A percentile compares a stretch with the other conserved stretches of the same genome.
phyloP scores from a whole-genome alignment of 768 basidiomycete species.

The Boletus rubescentipes region DNA sequence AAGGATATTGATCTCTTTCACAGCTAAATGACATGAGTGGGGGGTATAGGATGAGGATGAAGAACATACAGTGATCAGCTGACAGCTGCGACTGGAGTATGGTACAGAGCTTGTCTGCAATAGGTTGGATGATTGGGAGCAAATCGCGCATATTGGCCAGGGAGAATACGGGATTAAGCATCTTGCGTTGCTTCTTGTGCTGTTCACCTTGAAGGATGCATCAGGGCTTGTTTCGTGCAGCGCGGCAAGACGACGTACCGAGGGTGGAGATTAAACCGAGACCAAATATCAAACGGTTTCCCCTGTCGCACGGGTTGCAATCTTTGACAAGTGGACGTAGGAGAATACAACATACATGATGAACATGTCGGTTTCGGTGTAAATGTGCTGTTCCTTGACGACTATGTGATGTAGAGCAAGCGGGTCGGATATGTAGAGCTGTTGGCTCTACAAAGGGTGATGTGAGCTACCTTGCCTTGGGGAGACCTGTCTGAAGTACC shows the following conservation, averaged over 20 bases:
- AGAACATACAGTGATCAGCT: conserved; percentile 21
- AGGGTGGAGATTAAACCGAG: conserved; percentile 38
- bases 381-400: conserved; percentile 37
- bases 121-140: conserved; percentile 33
- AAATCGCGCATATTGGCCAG: conserved; percentile 30
- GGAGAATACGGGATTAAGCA: conserved; percentile 36
- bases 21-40: conserved; percentile 14
- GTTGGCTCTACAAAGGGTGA: conserved; percentile 15
- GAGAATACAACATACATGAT: conserved; percentile 23
- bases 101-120: conserved; percentile 28
- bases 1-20: conserved; percentile 33
- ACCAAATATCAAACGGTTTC: conserved; percentile 36
- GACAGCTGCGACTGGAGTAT: conserved; percentile 22
- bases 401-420: conserved; percentile 38
- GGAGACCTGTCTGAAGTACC: conserved; percentile 14
- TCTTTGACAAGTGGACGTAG: not conserved
- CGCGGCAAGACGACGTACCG: conserved; percentile 20
- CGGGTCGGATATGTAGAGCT: conserved; percentile 39
- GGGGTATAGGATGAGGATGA: not conserved
- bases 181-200: conserved; percentile 32
- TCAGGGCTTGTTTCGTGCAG: not conserved
- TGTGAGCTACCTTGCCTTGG: not conserved
- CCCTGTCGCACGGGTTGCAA: conserved; percentile 10
- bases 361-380: conserved; percentile 38
- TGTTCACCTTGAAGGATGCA: conserved; percentile 22